Base-by-base conservation (phyloP, 1,284 basidiomycete genomes). In the Marasmius fiardii region DNA sequence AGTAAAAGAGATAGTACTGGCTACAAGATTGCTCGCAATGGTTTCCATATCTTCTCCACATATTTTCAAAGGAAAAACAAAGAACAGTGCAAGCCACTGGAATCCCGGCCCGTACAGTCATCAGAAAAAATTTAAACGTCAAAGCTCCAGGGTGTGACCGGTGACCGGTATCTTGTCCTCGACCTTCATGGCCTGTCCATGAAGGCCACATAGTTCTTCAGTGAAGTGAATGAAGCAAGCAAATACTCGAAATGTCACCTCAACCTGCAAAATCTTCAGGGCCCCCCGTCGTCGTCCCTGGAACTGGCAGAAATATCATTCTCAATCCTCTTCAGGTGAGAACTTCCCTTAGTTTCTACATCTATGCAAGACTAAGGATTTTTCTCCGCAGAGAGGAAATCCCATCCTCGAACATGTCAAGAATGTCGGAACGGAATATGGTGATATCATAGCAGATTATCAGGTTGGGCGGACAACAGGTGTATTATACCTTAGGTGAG, bases 381-480 rank as follows among this genome's bases (percentile, higher is more conserved):
- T 20, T 53, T 37, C 56, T 37, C 24, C 34, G 31, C 64, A 97
- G 90, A 80, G 93, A 61, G 85, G 92, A 16, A 99, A 99, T 64
- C 93, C 93, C 0, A 74, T 98, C 7, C 79, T 98, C 7, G 85
- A 90, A 59, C 82, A 82, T 59, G 90, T 99, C 53, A 82, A 88
- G 58, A 92, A 93, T 70, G 88, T 98, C 1, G 86, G 90, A 0
- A 96, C 95, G 74, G 95, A 99, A 71, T 97, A 93, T 64, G 92
- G 92, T 0, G 95, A 99, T 66, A 95, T 99, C 54, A 78, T 91
- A 3, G 87, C 90, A 3, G 97, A 99, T 69, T 98, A 92, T 68
- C 93, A 96, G 69, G 93, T 97, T n/a, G 95, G 95, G 20, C 79
- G 87, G n/a, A 96, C 94, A 24, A 93, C 93, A 5, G 92, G 94